Evolutionary conservation across 2,329 filamentous ascomycete genomes (phyloP).

Genomic region (Cladophialophora psammophila): DNA sequence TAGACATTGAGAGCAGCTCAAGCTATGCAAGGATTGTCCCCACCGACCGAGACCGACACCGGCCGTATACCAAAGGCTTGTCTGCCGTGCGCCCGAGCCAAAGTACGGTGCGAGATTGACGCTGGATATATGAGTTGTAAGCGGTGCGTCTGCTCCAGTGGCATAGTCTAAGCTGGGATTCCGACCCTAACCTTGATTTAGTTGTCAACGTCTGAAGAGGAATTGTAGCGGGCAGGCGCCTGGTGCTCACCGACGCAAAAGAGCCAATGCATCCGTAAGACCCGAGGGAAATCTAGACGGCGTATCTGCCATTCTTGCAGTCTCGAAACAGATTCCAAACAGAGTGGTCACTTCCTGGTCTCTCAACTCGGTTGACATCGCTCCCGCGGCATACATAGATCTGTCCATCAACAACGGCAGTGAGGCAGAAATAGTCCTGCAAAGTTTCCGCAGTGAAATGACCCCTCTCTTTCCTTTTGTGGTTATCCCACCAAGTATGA

Average conservation of each 20-base stretch:
- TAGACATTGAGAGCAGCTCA: too few species aligned
- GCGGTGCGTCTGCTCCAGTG: not conserved
- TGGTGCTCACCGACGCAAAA: constrained; percentile 39
- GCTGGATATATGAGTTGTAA: constrained; percentile 19
- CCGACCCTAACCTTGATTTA: constrained; percentile 23
- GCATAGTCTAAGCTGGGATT: not conserved
- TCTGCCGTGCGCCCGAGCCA: constrained; percentile 26
- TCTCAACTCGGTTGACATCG: not conserved
- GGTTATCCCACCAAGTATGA: constrained; percentile 31
- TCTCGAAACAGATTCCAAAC: constrained; percentile 17
- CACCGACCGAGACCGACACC: constrained; percentile 1
- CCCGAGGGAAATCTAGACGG: constrained; percentile 42
- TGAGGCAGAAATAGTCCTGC: constrained; percentile 31
- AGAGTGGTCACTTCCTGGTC: not conserved
- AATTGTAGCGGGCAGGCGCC: constrained; percentile 42
- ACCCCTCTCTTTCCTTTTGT: constrained; percentile 42
- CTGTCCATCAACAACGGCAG: constrained; percentile 11
- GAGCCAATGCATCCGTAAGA: constrained; percentile 12
- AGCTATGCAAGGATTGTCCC: constrained; percentile 6
- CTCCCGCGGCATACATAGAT: constrained; percentile 19
- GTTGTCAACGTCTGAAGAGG: constrained; percentile 42
- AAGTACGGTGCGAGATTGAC: constrained; percentile 26
- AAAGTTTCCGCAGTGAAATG: constrained; percentile 32
- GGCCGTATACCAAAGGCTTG: constrained; percentile 27
- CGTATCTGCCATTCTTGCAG: constrained; percentile 39